phyloP scores from a whole-genome alignment of 306 rosid species.

The Cicer arietinum region DNA sequence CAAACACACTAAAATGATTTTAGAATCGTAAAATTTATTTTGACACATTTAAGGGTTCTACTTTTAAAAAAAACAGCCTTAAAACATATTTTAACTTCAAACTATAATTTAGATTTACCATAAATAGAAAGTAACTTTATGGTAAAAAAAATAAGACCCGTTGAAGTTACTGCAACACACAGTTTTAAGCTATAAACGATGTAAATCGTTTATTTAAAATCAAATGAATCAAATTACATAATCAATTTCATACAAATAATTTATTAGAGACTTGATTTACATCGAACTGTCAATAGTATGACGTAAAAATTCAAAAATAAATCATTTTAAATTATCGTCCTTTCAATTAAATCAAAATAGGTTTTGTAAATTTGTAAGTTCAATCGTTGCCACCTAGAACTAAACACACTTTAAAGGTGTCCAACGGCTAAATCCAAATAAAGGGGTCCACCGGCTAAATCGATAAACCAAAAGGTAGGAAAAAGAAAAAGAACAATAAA shows the following conservation, averaged over 20 bases:
- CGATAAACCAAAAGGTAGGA: conserved; percentile 35
- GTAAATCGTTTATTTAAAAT: too few relatives aligned
- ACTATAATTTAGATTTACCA: too few relatives aligned
- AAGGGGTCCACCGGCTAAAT: conserved; percentile 46
- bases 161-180: too few relatives aligned
- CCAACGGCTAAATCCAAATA: neutral
- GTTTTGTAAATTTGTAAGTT: neutral
- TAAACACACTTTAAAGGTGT: neutral
- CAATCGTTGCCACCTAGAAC: neutral
- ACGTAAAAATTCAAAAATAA: neutral
- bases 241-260: too few relatives aligned
- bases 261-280: too few relatives aligned
- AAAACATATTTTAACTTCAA: neutral
- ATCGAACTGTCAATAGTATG: too few relatives aligned
- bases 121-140: neutral
- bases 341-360: neutral
- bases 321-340: neutral
- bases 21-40: neutral
- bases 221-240: too few relatives aligned
- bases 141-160: too few relatives aligned
- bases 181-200: too few relatives aligned
- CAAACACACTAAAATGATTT: too few relatives aligned
- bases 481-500: conserved; percentile 35
- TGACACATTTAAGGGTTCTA: neutral
- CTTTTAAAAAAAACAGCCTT: neutral